Percentiles rank a stretch among this genome's conserved stretches.
phyloP scores from a whole-genome alignment of 2,329 filamentous ascomycete genomes.

The Stachybotrys chartarum region DNA sequence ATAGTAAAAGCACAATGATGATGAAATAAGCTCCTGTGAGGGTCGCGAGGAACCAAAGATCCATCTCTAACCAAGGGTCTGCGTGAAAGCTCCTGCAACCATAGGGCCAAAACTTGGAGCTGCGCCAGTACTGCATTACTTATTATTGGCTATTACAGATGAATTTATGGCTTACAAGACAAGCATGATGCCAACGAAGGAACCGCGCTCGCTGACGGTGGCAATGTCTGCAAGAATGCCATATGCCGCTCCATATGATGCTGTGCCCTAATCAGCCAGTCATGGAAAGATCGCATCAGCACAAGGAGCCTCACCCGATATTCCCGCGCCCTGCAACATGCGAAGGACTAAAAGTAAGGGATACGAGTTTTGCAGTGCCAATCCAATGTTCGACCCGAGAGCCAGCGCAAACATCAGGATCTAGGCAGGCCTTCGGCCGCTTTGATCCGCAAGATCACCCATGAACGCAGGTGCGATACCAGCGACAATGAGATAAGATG shows the following conservation, averaged over 20 bases:
- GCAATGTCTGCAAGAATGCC: not conserved
- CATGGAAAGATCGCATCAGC: not conserved
- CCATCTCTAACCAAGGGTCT: slow-evolving; percentile 52
- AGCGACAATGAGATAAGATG: slow-evolving; percentile 19
- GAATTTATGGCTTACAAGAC: slow-evolving; percentile 1
- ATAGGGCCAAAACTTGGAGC: slow-evolving; percentile 37
- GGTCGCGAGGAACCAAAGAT: slow-evolving; percentile 57
- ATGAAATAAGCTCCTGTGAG: slow-evolving; percentile 35
- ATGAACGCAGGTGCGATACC: slow-evolving; percentile 12
- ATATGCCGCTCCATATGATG: not conserved
- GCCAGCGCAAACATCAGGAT: slow-evolving; percentile 45
- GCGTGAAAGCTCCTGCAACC: slow-evolving; percentile 49
- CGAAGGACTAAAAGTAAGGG: not conserved
- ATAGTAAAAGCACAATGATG: slow-evolving; percentile 42
- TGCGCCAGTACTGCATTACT: slow-evolving; percentile 6
- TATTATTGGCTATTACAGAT: no score
- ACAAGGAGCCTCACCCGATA: not conserved
- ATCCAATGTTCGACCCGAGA: slow-evolving; percentile 25
- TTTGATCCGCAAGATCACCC: slow-evolving; percentile 47
- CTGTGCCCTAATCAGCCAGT: not conserved
- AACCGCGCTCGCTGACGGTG: not conserved
- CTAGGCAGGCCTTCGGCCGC: slow-evolving; percentile 47
- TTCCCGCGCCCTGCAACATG: not conserved
- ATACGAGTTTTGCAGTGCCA: not conserved
- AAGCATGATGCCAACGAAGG: slow-evolving; percentile 1